Percentiles rank a stretch among this genome's conserved stretches.
Conservation (phyloP, 495 filamentous ascomycete species). For the Penicillium coffeae region DNA sequence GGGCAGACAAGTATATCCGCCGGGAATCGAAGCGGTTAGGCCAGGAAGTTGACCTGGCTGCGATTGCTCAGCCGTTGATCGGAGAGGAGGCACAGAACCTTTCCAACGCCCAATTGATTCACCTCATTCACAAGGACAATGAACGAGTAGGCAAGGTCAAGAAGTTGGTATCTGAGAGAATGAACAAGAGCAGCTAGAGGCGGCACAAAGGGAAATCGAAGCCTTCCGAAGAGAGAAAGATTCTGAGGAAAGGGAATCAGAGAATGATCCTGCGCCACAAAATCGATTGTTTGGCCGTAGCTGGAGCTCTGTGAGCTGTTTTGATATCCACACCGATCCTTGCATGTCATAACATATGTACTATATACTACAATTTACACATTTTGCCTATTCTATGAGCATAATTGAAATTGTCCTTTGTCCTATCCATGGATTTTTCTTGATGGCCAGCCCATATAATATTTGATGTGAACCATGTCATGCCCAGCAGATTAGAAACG, state of each 20-base stretch:
- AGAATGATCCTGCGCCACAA: not conserved
- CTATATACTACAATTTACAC: conserved; percentile 23
- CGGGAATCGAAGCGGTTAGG: conserved; percentile 33
- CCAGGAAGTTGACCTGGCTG: conserved; percentile 17
- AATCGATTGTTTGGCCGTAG: no score
- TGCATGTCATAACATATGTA: conserved; percentile 13
- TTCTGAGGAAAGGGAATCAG: not conserved
- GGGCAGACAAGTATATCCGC: conserved; percentile 47
- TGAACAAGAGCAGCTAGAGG: no score
- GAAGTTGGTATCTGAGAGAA: conserved; percentile 19
- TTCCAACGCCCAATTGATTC: conserved; percentile 20
- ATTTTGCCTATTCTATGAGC: conserved; percentile 2
- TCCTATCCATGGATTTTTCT: no score
- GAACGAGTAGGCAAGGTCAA: conserved; percentile 27
- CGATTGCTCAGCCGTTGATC: not conserved
- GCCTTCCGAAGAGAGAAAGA: not conserved
- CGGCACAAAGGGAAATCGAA: not conserved
- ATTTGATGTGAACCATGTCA: no score
- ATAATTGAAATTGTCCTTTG: no score
- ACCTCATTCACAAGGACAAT: conserved; percentile 14
- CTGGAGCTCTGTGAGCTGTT: conserved; percentile 9
- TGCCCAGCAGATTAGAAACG: not conserved
- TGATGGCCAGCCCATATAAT: no score
- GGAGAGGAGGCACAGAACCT: conserved; percentile 5
- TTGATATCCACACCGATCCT: conserved; percentile 11